Percentiles rank a stretch among this genome's conserved stretches.
Evolutionary conservation across 2,329 filamentous ascomycete genomes (phyloP).

Genomic region (Akanthomyces muscarius): DNA sequence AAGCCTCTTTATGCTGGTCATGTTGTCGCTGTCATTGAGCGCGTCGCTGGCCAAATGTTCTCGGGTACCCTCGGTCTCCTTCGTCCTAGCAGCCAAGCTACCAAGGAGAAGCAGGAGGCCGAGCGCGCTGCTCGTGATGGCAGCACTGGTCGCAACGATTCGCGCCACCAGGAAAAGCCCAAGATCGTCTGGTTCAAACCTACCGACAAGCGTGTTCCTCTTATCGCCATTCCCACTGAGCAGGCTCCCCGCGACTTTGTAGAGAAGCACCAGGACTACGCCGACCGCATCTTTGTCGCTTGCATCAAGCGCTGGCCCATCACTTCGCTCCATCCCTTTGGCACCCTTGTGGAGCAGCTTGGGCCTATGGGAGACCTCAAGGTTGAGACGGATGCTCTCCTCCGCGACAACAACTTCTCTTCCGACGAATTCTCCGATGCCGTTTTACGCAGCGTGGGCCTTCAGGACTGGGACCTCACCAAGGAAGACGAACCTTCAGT

Average conservation of each 20-base stretch:
- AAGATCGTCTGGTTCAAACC: constrained; percentile 99
- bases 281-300: constrained; percentile 95
- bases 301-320: constrained; percentile 99
- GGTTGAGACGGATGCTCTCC: constrained; percentile 93
- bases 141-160: constrained; percentile 65
- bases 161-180: constrained; percentile 84
- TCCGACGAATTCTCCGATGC: constrained; percentile 97
- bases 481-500: constrained; percentile 76
- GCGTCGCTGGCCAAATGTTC: constrained; percentile 97
- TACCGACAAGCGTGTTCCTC: constrained; percentile 94
- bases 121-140: constrained; percentile 91
- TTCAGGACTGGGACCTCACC: constrained; percentile 84
- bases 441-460: constrained; percentile 85
- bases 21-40: constrained; percentile 94
- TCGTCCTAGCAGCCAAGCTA: constrained; percentile 94
- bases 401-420: constrained; percentile 97
- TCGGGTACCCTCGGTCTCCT: constrained; percentile 91
- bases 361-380: constrained; percentile 96
- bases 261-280: constrained; percentile 96
- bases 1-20: constrained; percentile 97
- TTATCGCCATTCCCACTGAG: constrained; percentile 97
- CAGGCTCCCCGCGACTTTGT: constrained; percentile 97
- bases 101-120: constrained; percentile 98
- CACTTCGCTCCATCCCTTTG: constrained; percentile 97
- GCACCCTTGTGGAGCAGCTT: constrained; percentile 93